phyloP scores from a whole-genome alignment of 1,139 yeast species.

The Saccharomyces hybrid region DNA sequence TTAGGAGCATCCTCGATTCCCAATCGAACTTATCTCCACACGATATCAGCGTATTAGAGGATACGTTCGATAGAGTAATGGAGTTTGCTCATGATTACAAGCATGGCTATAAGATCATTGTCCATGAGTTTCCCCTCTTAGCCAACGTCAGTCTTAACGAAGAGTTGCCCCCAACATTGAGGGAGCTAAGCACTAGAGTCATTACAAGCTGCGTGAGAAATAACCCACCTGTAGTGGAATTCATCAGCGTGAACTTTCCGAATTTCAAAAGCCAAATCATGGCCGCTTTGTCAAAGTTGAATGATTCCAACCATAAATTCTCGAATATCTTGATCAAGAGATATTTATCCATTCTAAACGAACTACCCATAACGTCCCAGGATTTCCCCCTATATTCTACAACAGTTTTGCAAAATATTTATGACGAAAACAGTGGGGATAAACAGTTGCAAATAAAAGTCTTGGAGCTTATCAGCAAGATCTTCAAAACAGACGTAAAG shows the following conservation, averaged over 20 bases:
- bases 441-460: slow-evolving; percentile 27
- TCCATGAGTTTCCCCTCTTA: slow-evolving; percentile 24
- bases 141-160: slow-evolving; percentile 12
- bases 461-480: slow-evolving; percentile 24
- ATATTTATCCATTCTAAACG: slow-evolving; percentile 24
- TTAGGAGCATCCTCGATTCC: slow-evolving; percentile 7
- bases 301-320: slow-evolving; percentile 5
- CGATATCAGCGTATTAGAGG: slow-evolving; percentile 15
- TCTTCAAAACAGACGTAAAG: slow-evolving; percentile 6
- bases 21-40: slow-evolving; percentile 9
- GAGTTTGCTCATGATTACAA: slow-evolving; percentile 32
- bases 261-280: slow-evolving; percentile 14
- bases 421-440: slow-evolving; percentile 13
- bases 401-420: slow-evolving; percentile 15
- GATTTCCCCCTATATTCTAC: slow-evolving; percentile 12
- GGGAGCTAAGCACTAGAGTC: slow-evolving; percentile 44
- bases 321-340: slow-evolving; percentile 18
- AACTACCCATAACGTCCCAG: slow-evolving; percentile 11
- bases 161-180: slow-evolving; percentile 21
- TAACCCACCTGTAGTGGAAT: slow-evolving; percentile 54
- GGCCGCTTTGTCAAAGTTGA: slow-evolving; percentile 7
- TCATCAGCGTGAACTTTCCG: slow-evolving; percentile 15
- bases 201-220: slow-evolving; percentile 59
- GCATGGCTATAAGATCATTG: slow-evolving; percentile 28
- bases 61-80: slow-evolving; percentile 24